Base-by-base conservation (phyloP, 306 rosid genomes). In the Fragaria iinumae region DNA sequence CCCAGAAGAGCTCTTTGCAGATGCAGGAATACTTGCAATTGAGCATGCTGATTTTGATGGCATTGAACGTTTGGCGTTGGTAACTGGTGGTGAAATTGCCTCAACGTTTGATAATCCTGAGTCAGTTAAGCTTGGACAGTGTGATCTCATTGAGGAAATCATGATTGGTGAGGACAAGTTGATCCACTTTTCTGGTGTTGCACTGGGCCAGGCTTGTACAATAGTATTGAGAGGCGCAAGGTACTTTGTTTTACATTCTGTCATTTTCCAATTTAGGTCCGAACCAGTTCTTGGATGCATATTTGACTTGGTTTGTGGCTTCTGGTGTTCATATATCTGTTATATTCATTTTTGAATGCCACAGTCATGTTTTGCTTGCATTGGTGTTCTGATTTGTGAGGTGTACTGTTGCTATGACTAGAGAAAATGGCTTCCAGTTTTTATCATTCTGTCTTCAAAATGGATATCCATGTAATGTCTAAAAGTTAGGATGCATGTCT, bases 31-130 rank as follows among this genome's bases (percentile, higher is more conserved):
- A 62, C 93, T 95, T 62, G 97, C 99, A 6, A 96, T 96, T 87
- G 97, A 96, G 90, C 98, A 96, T 85, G 99, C 99, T 82, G 99
- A 92, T 89, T 92, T 96, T 81, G 99, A 91, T 84, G 99, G 96
- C 77, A 89, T 92, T 71, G 99, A 92, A 85, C 97, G 93, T 38
- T 79, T 92, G 83, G 98, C 91, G 38, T 79, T 96, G 69, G 99
- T 96, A 55, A 91, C 98, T 77, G 98, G 97, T 59, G 99, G 96
- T 80, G 96, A 96, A 67, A 96, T 96, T 86, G 98, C 97, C 14
- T 92, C 98, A 67, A 89, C 99, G 18, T 96, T 92, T 80, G 98
- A 96, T 89, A 96, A 93, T 68, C 98, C 98, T 0, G 98, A 93
- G 82, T 96, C 99, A 21, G 97, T 96, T 50, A 92, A 89, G 89